Percentiles rank a stretch among this genome's conserved stretches.
These are phyloP conservation scores for Collybia sordida DNA, from an alignment of 768 basidiomycete genomes.

Conservation along the genomic window DNA sequence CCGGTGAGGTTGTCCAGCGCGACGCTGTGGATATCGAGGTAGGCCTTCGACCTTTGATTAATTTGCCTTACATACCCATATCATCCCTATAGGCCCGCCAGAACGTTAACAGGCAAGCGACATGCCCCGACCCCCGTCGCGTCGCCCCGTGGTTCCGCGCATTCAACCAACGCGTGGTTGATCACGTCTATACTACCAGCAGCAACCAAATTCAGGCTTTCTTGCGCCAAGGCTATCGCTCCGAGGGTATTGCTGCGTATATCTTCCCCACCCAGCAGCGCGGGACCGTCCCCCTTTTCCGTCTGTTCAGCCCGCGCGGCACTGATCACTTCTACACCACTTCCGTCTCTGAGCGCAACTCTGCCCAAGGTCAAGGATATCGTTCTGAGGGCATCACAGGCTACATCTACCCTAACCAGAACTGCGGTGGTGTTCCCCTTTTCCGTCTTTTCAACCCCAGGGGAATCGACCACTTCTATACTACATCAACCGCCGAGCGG, in stretches of 20 bases:
- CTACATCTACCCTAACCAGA: slow-evolving; percentile 13
- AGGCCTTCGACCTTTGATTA: no score
- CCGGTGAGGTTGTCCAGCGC: no score
- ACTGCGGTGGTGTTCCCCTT: slow-evolving; percentile 15
- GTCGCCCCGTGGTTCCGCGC: slow-evolving; percentile 3
- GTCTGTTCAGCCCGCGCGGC: slow-evolving; percentile 16
- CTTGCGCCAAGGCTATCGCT: slow-evolving; percentile 19
- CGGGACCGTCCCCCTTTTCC: slow-evolving; percentile 18
- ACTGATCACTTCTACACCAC: slow-evolving; percentile 20
- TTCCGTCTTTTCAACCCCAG: slow-evolving; percentile 16
- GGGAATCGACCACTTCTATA: slow-evolving; percentile 20
- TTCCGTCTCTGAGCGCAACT: slow-evolving; percentile 11
- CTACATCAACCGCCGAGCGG: slow-evolving; percentile 15
- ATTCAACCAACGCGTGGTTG: slow-evolving; percentile 19
- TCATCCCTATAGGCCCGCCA: no score
- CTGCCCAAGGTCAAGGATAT: slow-evolving; percentile 18
- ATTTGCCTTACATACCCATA: no score
- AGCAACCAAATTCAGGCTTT: slow-evolving; percentile 14
- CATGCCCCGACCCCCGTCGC: no score
- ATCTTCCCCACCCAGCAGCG: slow-evolving; percentile 11
- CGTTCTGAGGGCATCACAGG: slow-evolving; percentile 18
- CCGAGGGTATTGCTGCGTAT: slow-evolving; percentile 19
- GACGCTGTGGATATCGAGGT: no score
- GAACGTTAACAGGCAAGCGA: no score
- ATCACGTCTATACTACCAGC: slow-evolving; percentile 22